Evolutionary conservation across 169 alveolate genomes (phyloP).

Genomic region (Eimeria maxima): DNA sequence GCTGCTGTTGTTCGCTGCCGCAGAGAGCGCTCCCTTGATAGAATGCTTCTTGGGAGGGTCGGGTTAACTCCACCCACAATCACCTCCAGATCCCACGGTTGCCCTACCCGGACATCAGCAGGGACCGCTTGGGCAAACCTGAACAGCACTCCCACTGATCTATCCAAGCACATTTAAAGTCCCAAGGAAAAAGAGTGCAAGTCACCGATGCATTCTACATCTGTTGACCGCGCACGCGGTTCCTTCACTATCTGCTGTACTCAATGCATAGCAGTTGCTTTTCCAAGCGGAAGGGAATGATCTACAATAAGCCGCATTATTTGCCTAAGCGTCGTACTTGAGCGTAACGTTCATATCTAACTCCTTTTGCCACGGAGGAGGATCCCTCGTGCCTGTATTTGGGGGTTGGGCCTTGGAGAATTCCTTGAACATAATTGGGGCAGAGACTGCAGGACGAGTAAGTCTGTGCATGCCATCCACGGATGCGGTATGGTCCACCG

Average conservation of each 20-base stretch:
- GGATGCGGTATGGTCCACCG: background rate
- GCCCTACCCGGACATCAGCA: constrained; percentile 56
- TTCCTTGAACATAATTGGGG: constrained; percentile 37
- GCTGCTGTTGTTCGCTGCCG: constrained; percentile 16
- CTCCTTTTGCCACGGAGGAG: background rate
- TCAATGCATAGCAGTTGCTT: background rate
- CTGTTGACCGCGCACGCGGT: background rate
- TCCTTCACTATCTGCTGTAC: background rate
- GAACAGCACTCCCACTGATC: background rate
- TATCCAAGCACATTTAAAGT: background rate
- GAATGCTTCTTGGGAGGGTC: background rate
- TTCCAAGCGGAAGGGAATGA: background rate
- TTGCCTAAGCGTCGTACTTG: constrained; percentile 13
- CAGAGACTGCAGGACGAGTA: constrained; percentile 35
- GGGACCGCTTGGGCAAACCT: constrained; percentile 63
- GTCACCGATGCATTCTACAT: background rate
- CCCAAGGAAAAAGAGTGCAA: background rate
- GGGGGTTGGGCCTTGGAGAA: background rate
- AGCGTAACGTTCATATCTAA: background rate
- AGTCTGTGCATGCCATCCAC: too few species aligned
- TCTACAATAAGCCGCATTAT: background rate
- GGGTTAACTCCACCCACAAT: background rate
- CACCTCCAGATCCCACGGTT: constrained; percentile 68
- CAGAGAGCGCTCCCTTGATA: constrained; percentile 6
- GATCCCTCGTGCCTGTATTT: background rate